Evolutionary conservation across 108 stramenopile genomes (phyloP), one percentile per base, ranked within the genome.

Genomic region (Pseudonitzschia pungens): DNA sequence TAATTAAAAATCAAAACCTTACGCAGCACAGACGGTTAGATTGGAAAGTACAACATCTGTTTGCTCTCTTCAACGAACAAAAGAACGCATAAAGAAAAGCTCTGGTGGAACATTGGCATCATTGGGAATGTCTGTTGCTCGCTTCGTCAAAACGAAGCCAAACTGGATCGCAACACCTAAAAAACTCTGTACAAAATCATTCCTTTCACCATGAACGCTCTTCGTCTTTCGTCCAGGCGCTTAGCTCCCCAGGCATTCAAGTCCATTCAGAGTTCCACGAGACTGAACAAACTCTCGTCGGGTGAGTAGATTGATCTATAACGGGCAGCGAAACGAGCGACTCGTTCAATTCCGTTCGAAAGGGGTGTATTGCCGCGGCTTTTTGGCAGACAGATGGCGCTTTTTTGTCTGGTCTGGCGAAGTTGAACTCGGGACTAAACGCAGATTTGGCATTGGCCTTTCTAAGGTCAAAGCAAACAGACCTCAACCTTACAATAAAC

Each of bases 191-290:
- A 8, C 45, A 45, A 76, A 88, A 48, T 22, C 24, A 24, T 2
- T 26, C 22, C 10, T 10, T 55, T 14, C 56, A 81, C 76, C 55
- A 91, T 91, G 90, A 91, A 91, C 74, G 90, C 90, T 71, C 70
- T 88, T 64, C 83, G 90, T 52, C 73, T 86, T 73, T 82, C 90
- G 59, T 74, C 83, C 67, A 44, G 66, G 53, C 86, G 86, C 65
- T 56, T 88, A 64, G 82, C 84, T 69, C 76, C 86, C 26, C 74
- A 87, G 65, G 84, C 84, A 70, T 77, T 81, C 41, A 65, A 80
- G 67, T 64, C 76, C 52, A 43, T 69, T 53, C 60, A 70, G 70
- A 58, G 63, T 71, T 24, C 33, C 14, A 68, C 68, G n/a, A 62
- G 68, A 51, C 44, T 71, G 65, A 69, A 32, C 50, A 26, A 26